Evolutionary conservation across 164 flowering plant genomes (phyloP).

Genomic region (Liriodendron chinense): DNA sequence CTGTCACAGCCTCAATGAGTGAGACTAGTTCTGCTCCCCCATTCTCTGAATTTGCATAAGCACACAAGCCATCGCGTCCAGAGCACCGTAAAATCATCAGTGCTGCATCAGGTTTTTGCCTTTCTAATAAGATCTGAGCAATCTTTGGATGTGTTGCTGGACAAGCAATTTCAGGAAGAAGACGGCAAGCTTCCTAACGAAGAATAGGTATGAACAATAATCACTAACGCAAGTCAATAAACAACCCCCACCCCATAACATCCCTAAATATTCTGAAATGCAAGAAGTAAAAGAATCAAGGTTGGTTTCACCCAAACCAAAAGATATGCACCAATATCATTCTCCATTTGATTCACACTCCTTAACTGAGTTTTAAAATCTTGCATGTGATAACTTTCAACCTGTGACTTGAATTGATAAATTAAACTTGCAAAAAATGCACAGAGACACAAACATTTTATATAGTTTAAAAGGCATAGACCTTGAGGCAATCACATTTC

Average conservation of each 20-base stretch:
- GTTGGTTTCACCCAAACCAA: background rate
- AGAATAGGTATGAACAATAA: background rate
- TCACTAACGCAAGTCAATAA: background rate
- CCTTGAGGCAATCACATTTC: too few relatives aligned
- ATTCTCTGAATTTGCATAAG: slow-evolving; percentile 19
- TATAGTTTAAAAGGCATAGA: too few relatives aligned
- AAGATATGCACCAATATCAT: too few relatives aligned
- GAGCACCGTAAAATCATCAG: slow-evolving; percentile 90
- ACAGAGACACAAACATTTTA: too few relatives aligned
- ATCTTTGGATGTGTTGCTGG: slow-evolving; percentile 85
- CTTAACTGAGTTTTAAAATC: too few relatives aligned
- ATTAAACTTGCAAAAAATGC: too few relatives aligned
- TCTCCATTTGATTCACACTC: too few relatives aligned
- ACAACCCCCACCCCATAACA: background rate
- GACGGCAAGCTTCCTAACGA: slow-evolving; percentile 75
- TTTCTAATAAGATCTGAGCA: slow-evolving; percentile 83
- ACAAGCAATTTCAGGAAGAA: slow-evolving; percentile 87
- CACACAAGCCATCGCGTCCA: slow-evolving; percentile 55
- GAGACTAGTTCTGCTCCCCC: slow-evolving; percentile 54
- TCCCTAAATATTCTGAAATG: background rate
- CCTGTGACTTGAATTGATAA: too few relatives aligned
- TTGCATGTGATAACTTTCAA: too few relatives aligned
- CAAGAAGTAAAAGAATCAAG: background rate
- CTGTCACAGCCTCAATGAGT: slow-evolving; percentile 76
- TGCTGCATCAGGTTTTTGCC: slow-evolving; percentile 80